Evolutionary conservation across 2,329 filamentous ascomycete species (phyloP).

Genomic region (Neurospora sp.): DNA sequence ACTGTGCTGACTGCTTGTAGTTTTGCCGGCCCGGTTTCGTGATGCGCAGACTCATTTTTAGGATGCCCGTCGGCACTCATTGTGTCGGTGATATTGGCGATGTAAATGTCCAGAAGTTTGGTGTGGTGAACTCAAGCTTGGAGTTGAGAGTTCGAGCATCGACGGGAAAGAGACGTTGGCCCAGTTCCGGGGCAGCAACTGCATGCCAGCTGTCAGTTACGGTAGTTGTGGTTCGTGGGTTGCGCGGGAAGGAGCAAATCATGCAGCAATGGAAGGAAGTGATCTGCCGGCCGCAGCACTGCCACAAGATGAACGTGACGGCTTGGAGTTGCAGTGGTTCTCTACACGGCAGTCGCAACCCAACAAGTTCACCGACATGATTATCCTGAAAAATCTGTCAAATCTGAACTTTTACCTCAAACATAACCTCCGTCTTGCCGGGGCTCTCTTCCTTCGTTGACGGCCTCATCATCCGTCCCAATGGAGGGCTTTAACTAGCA

Average conservation of each 20-base stretch:
- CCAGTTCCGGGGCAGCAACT: neutral
- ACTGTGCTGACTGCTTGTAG: neutral
- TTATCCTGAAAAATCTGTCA: neutral
- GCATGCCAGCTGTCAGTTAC: neutral
- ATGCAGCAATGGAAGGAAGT: neutral
- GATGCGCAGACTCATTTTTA: neutral
- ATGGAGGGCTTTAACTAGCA: neutral
- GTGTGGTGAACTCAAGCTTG: neutral
- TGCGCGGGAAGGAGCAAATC: neutral
- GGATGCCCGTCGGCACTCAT: neutral
- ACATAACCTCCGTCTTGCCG: neutral
- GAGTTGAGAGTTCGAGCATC: neutral
- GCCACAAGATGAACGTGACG: neutral
- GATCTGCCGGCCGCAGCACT: neutral
- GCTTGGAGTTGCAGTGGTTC: neutral
- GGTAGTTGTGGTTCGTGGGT: neutral
- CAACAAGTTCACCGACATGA: neutral
- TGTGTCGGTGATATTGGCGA: neutral
- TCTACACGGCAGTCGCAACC: neutral
- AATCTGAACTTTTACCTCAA: neutral
- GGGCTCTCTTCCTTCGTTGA: neutral
- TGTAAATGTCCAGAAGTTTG: neutral
- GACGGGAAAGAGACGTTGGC: neutral
- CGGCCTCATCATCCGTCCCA: neutral
- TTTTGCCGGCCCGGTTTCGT: neutral